Evolutionary conservation across 2,329 filamentous ascomycete species (phyloP).

Genomic region (Aspergillus texensis): DNA sequence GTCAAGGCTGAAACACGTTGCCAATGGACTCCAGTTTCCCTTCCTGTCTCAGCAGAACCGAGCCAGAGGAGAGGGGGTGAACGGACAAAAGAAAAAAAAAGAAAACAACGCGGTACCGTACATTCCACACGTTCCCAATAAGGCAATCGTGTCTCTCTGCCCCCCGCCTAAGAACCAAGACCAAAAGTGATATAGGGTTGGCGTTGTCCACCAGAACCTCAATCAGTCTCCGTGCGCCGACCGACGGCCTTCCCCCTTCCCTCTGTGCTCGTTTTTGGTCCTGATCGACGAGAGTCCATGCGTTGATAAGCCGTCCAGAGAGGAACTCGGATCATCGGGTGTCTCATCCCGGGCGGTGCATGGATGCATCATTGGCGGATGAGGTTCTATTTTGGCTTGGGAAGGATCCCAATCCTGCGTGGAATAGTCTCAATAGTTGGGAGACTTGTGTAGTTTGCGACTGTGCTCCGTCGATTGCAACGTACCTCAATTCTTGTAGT

Average conservation of each 20-base stretch:
- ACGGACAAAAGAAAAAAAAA: background rate
- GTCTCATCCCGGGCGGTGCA: background rate
- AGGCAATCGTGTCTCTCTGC: too few relatives aligned
- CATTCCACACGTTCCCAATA: background rate
- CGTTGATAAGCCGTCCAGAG: conserved; percentile 5
- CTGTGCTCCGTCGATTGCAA: too few relatives aligned
- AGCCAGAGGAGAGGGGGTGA: background rate
- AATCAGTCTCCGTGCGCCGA: background rate
- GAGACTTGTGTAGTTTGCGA: too few relatives aligned
- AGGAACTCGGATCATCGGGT: conserved; percentile 10
- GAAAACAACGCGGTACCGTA: background rate
- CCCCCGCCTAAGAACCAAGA: background rate
- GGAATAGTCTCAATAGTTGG: background rate
- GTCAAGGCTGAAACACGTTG: conserved; percentile 9
- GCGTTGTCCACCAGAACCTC: background rate
- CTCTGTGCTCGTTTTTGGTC: background rate
- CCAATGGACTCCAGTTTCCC: background rate
- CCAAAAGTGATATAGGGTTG: background rate
- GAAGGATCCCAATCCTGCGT: background rate
- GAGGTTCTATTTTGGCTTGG: background rate
- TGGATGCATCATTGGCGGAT: background rate
- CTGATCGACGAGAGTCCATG: conserved; percentile 6
- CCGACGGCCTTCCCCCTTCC: background rate
- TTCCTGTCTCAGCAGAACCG: conserved; percentile 21
- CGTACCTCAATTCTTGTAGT: too few relatives aligned